These are phyloP conservation scores for Chenopodium quinoa DNA, from an alignment of 148 eudicot genomes.

Conservation along the genomic window DNA sequence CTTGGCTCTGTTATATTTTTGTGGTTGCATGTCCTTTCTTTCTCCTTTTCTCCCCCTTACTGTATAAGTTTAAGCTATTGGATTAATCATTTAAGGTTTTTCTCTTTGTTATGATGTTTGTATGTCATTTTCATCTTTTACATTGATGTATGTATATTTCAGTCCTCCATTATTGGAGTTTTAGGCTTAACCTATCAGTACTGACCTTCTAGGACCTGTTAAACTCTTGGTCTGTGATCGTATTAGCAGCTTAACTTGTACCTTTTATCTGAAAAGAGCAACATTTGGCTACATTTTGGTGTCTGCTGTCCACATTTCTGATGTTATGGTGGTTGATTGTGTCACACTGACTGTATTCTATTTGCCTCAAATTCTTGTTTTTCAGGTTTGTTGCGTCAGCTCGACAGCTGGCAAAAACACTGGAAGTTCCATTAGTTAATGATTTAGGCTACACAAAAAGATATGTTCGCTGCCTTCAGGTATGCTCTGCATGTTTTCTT, in stretches of 20 bases:
- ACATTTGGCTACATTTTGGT: background rate
- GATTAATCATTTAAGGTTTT: background rate
- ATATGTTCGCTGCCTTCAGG: slow-evolving; percentile 98
- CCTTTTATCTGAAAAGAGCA: background rate
- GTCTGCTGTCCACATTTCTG: background rate
- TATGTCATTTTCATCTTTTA: background rate
- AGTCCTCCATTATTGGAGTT: background rate
- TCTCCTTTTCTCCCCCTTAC: background rate
- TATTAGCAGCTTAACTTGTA: background rate
- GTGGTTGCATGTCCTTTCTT: background rate
- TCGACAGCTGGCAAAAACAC: slow-evolving; percentile 68
- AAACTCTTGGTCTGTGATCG: background rate
- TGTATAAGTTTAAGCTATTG: background rate
- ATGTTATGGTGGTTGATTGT: background rate
- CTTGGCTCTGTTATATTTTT: background rate
- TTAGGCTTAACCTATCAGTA: background rate
- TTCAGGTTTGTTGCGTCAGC: slow-evolving; percentile 77
- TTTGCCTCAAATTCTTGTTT: slow-evolving; percentile 3
- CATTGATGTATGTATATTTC: background rate
- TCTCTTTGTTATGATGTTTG: background rate
- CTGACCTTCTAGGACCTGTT: background rate
- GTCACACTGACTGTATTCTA: background rate
- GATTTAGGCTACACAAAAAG: slow-evolving; percentile 94
- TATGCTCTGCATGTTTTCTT: slow-evolving; percentile 21
- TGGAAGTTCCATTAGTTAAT: slow-evolving; percentile 85